Evolutionary conservation across 495 filamentous ascomycete species (phyloP), one percentile per base, ranked within the genome.

Genomic region (Neurospora sp.): DNA sequence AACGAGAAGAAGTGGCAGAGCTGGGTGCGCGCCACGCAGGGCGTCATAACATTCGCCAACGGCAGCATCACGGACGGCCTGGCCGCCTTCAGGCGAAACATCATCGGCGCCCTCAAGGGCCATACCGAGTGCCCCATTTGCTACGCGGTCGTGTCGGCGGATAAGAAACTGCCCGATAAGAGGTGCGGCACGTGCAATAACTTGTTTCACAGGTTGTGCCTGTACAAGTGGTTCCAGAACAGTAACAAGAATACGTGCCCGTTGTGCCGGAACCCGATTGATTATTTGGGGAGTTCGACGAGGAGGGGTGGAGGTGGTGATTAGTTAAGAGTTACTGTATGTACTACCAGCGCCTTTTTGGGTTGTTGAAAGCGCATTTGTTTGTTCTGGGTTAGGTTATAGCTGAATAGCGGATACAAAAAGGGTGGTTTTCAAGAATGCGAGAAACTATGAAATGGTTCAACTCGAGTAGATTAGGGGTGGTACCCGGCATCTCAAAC

Each of bases 41-140:
- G 93, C 4, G 92, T 94, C 44, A 97, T 98, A 78, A 94, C 91
- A 73, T 95, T 98, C 79, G 91, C 93, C 87, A 92, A 94, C 78
- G 93, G 91, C 69, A 91, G 85, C 76, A 86, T 98, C 73, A 91
- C 92, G 40, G 94, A 98, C 73, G 96, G 94, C 0, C 84, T 99
- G 31, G 83, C 89, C 37, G 89, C 92, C 22, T 98, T 95, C 87
- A 87, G 91, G 39, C 87, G 88, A 70, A 97, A 98, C 80, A 89
- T 98, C 1, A 87, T 89, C 16, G 92, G 93, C 2, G 91, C 94
- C 12, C 84, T 99, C 74, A 95, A 97, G 82, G 95, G 93, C 4
- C 94, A 98, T 79, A 94, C 88, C 14, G 96, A 98, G 83, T 99
- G 96, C 78, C 93, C 96, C 4, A 98, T 98, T 79, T 99, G 96